phyloP scores from a whole-genome alignment of 495 filamentous ascomycete species.

The Podospora pseudopauciseta region DNA sequence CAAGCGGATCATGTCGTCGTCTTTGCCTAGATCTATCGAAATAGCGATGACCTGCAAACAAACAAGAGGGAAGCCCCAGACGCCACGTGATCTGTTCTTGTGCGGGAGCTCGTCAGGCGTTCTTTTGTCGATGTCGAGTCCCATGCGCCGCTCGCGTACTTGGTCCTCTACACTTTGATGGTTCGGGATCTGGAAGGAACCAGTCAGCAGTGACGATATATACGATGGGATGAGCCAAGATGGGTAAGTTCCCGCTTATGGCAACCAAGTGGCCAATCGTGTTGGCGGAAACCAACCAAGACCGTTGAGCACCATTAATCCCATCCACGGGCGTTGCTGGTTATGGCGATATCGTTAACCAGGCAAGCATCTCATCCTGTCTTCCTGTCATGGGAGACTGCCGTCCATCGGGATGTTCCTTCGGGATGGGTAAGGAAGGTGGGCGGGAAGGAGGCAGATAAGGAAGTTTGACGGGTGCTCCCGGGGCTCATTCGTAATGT shows the following conservation, averaged over 20 bases:
- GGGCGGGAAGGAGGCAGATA: background rate
- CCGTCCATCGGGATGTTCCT: background rate
- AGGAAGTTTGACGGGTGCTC: background rate
- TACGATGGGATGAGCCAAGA: background rate
- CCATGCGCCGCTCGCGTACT: background rate
- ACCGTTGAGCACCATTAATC: background rate
- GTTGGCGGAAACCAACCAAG: background rate
- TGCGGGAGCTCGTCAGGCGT: background rate
- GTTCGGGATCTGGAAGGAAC: background rate
- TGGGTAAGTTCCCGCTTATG: slow-evolving; percentile 3
- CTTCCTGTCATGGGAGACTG: background rate
- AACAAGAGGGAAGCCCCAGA: background rate
- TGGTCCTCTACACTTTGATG: background rate
- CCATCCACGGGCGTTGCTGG: background rate
- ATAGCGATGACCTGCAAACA: background rate
- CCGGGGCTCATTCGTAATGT: background rate
- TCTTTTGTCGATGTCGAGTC: background rate
- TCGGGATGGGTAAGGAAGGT: background rate
- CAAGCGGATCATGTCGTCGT: background rate
- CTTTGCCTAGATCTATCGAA: background rate
- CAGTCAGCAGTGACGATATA: background rate
- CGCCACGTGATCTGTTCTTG: background rate
- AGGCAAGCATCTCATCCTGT: background rate
- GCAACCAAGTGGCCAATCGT: background rate
- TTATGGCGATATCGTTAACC: background rate